phyloP scores from a whole-genome alignment of 352 stramenopile genomes.

The Phytopythium chamaehyphon region DNA sequence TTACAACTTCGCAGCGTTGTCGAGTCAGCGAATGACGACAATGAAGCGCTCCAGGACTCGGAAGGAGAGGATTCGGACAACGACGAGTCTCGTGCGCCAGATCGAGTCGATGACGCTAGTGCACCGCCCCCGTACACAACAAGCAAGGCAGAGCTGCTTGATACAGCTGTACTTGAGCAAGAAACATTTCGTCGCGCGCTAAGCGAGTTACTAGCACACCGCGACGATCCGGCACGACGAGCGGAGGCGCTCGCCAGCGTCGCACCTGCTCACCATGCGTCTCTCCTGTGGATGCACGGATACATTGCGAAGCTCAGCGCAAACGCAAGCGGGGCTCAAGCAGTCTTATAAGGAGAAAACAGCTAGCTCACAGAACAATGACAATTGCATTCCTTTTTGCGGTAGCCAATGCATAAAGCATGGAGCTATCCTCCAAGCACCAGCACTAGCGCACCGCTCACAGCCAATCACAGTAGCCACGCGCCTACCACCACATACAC shows the following conservation, averaged over 20 bases:
- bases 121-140: conserved; percentile 28
- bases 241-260: conserved; percentile 3
- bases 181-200: conserved; percentile 36
- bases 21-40: conserved; percentile 32
- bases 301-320: conserved; percentile 9
- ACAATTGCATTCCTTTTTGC: conserved; percentile 1
- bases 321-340: not conserved
- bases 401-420: not conserved
- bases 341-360: not conserved
- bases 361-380: not conserved
- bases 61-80: not conserved
- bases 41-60: conserved; percentile 11
- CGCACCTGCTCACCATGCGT: conserved; percentile 3
- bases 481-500: not conserved
- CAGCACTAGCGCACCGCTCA: not conserved
- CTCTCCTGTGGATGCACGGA: conserved; percentile 14
- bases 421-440: not conserved
- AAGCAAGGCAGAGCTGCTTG: conserved; percentile 7
- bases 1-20: conserved; percentile 67
- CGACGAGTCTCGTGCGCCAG: conserved; percentile 1
- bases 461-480: conserved; percentile 5
- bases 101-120: conserved; percentile 3
- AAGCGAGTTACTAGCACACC: conserved; percentile 5
- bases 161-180: conserved; percentile 30
- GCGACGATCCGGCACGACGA: not conserved